These are phyloP conservation scores for Haplosporangium sp. DNA, from an alignment of 371 early-diverging fungal species.

Conservation along the genomic window DNA sequence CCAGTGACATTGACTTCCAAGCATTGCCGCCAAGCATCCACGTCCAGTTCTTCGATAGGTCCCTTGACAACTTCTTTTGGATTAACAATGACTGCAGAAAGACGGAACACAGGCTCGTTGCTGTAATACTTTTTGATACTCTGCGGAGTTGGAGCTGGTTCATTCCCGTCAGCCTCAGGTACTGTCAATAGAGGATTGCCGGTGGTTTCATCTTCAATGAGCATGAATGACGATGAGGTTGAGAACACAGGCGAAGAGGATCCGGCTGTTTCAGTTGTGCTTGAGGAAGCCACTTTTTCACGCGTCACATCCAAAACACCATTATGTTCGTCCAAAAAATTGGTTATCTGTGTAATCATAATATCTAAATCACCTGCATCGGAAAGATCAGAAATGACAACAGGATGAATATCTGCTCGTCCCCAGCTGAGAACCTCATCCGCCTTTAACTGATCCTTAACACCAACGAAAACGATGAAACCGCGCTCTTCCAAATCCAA, in stretches of 20 bases:
- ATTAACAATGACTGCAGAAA: constrained; percentile 14
- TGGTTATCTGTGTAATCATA: background rate
- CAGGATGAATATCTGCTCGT: constrained; percentile 10
- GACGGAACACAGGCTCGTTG: constrained; percentile 4
- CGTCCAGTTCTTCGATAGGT: constrained; percentile 9
- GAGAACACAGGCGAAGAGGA: constrained; percentile 1
- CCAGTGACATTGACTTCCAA: constrained; percentile 17
- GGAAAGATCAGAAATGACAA: constrained; percentile 2
- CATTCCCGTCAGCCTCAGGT: too few species aligned
- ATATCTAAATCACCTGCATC: background rate
- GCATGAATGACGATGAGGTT: constrained; percentile 11
- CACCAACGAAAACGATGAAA: constrained; percentile 37
- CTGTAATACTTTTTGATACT: background rate
- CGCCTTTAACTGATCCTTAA: constrained; percentile 4
- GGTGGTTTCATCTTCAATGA: constrained; percentile 4
- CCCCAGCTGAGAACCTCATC: constrained; percentile 10
- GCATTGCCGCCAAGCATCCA: constrained; percentile 11
- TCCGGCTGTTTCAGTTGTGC: background rate
- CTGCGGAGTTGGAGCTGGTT: background rate
- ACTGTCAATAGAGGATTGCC: too few species aligned
- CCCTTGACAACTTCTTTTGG: background rate
- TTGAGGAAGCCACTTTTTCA: background rate
- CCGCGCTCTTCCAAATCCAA: constrained; percentile 18
- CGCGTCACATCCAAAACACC: background rate
- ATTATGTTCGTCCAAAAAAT: constrained; percentile 4